A percentile compares a stretch with the other conserved stretches of the same genome.
phyloP scores from a whole-genome alignment of 108 stramenopile species.

The Fragilaria radians region DNA sequence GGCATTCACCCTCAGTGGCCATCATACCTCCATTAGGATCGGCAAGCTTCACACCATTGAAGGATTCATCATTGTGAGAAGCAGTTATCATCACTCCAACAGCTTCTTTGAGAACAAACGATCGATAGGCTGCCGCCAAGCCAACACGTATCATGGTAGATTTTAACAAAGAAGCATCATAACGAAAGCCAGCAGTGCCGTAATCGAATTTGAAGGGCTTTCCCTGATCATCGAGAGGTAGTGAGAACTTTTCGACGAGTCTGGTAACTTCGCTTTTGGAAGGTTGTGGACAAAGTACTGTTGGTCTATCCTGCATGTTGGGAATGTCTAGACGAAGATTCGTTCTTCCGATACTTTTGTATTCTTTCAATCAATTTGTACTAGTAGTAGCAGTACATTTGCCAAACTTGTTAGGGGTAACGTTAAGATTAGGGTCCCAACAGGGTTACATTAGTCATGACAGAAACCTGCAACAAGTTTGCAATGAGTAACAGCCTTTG shows the following conservation, averaged over 20 bases:
- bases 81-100: constrained; percentile 98
- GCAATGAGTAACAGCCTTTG: too few species aligned
- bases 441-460: too few species aligned
- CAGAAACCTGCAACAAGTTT: too few species aligned
- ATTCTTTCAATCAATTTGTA: too few species aligned
- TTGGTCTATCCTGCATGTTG: constrained; percentile 2
- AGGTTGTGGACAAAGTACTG: not conserved
- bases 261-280: not conserved
- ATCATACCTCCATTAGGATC: constrained; percentile 94
- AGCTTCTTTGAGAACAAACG: constrained; percentile 23
- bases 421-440: too few species aligned
- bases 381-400: too few species aligned
- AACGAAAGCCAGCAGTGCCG: constrained; percentile 84
- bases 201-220: constrained; percentile 24
- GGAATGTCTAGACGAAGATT: too few species aligned
- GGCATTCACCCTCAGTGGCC: constrained; percentile 60
- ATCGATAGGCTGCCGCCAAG: constrained; percentile 38
- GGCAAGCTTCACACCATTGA: constrained; percentile 97
- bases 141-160: constrained; percentile 66
- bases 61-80: constrained; percentile 88
- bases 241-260: not conserved
- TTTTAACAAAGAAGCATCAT: constrained; percentile 44
- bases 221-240: constrained; percentile 1
- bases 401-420: too few species aligned
- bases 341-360: too few species aligned